Evolutionary conservation across 768 basidiomycete species (phyloP).

Genomic region (Leucogyrophana mollusca): DNA sequence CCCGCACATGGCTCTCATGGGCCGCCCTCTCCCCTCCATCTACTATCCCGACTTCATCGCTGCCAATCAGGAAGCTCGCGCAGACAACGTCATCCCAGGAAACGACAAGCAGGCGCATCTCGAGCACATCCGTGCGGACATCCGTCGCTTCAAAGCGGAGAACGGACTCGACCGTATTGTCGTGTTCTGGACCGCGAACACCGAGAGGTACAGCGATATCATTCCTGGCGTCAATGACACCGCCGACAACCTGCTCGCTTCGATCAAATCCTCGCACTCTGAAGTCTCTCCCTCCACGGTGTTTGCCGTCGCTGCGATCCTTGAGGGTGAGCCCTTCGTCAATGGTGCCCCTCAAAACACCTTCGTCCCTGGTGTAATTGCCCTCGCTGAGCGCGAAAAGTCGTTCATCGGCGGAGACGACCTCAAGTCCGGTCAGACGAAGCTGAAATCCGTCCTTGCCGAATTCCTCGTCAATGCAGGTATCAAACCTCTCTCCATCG

Average conservation of each 20-base stretch:
- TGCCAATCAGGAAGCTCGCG: conserved; percentile 94
- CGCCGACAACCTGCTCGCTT: conserved; percentile 76
- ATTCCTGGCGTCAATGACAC: conserved; percentile 96
- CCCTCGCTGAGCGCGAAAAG: conserved; percentile 83
- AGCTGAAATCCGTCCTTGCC: conserved; percentile 94
- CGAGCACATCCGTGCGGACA: conserved; percentile 89
- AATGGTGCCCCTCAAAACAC: conserved; percentile 99
- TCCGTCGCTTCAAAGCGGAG: conserved; percentile 85
- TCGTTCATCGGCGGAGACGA: conserved; percentile 98
- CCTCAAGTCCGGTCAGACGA: conserved; percentile 97
- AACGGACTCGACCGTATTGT: conserved; percentile 85
- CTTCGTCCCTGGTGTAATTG: conserved; percentile 93
- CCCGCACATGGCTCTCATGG: conserved; percentile 78
- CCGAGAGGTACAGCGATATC: conserved; percentile 95
- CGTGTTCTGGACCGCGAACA: conserved; percentile 99
- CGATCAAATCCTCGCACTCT: conserved; percentile 82
- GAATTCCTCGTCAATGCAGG: conserved; percentile 99
- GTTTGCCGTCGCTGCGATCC: conserved; percentile 93
- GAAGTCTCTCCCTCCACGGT: conserved; percentile 97
- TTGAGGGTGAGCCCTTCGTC: conserved; percentile 93
- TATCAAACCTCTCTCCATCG: conserved; percentile 96
- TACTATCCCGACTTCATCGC: conserved; percentile 99
- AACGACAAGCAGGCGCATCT: conserved; percentile 87
- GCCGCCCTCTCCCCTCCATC: conserved; percentile 87
- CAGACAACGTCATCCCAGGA: conserved; percentile 90